Conservation (phyloP, 2,329 filamentous ascomycete genomes). For the Magnaporthiopsis rhizophila region DNA sequence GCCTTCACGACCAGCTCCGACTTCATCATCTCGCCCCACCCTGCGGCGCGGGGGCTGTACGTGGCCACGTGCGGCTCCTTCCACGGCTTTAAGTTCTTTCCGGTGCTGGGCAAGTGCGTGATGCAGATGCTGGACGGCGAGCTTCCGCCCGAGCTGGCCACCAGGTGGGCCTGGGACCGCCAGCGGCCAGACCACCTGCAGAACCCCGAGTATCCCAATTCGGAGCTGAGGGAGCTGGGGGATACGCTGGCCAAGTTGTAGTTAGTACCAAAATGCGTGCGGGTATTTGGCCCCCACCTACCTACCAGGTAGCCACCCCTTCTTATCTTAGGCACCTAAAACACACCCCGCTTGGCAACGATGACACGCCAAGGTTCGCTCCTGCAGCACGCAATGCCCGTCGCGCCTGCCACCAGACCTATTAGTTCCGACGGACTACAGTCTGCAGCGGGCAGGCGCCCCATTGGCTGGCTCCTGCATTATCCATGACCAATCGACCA, state of each 20-base stretch:
- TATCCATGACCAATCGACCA: neutral
- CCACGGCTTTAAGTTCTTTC: constrained; percentile 62
- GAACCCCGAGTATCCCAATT: constrained; percentile 6
- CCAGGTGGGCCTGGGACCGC: constrained; percentile 52
- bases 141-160: constrained; percentile 32
- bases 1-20: constrained; percentile 54
- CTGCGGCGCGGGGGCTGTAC: constrained; percentile 43
- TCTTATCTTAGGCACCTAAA: constrained; percentile 1
- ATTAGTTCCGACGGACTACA: too few species aligned
- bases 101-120: constrained; percentile 54
- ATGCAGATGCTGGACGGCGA: constrained; percentile 43
- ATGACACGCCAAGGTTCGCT: neutral
- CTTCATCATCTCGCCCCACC: constrained; percentile 54
- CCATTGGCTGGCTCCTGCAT: too few species aligned
- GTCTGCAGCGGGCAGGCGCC: too few species aligned
- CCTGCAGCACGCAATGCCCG: too few species aligned
- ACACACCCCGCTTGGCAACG: neutral
- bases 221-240: constrained; percentile 3
- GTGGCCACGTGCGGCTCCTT: constrained; percentile 59
- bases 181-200: constrained; percentile 14
- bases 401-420: too few species aligned
- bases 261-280: too few species aligned
- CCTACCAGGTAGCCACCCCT: neutral
- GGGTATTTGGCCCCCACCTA: neutral
- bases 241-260: constrained; percentile 6